These are phyloP conservation scores for Tripterygium wilfordii DNA, from an alignment of 177 flowering plant genomes.

Conservation along the genomic window DNA sequence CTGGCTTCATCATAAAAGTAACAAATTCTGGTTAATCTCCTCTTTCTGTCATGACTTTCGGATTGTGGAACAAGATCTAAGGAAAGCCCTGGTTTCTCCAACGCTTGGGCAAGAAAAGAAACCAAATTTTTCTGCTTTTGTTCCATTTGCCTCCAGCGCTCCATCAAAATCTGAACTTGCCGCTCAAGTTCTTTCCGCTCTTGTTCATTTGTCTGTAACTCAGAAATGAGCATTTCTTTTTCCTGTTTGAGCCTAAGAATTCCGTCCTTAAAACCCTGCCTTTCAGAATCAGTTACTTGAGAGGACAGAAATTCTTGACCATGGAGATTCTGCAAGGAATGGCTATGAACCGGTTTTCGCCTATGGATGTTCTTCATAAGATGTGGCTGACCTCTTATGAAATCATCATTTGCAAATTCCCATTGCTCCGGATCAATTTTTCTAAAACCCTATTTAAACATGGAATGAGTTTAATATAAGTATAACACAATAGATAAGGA, in stretches of 20 bases:
- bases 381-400: conserved; percentile 43
- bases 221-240: conserved; percentile 25
- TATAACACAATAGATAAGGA: no score
- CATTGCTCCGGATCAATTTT: conserved; percentile 54
- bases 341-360: conserved; percentile 39
- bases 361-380: conserved; percentile 43
- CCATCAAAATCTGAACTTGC: conserved; percentile 26
- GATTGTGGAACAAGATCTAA: conserved; percentile 16
- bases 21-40: conserved; percentile 31
- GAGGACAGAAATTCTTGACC: conserved; percentile 21
- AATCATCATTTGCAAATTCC: conserved; percentile 64
- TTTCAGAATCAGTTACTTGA: conserved; percentile 41
- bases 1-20: conserved; percentile 19
- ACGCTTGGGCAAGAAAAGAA: conserved; percentile 23
- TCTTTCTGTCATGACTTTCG: conserved; percentile 37
- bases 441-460: conserved; percentile 38
- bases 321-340: conserved; percentile 36
- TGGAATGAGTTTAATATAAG: background rate
- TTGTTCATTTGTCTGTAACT: conserved; percentile 30
- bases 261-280: conserved; percentile 31
- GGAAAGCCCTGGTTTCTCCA: conserved; percentile 34
- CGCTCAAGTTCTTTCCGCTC: conserved; percentile 26
- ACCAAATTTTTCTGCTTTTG: conserved; percentile 28
- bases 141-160: conserved; percentile 31
- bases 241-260: conserved; percentile 42